Conservation (phyloP, 768 basidiomycete species). For the Tricholoma flavovirens region DNA sequence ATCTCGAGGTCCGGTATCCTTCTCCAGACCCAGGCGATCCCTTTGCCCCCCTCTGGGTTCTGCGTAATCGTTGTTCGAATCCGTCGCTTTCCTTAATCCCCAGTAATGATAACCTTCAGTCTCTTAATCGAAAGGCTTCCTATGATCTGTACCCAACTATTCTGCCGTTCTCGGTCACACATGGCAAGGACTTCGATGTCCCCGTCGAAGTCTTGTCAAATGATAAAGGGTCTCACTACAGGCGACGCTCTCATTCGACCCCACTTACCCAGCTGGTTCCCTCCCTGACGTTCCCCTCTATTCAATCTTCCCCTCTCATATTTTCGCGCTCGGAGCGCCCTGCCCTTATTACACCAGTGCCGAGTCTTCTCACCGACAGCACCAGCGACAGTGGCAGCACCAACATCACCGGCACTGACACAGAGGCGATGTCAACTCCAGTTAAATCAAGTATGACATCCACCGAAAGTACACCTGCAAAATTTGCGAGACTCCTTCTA, state of each 20-base stretch:
- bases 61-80: constrained; percentile 54
- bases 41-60: constrained; percentile 61
- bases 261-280: constrained; percentile 3
- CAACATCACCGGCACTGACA: constrained; percentile 6
- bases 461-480: constrained; percentile 2
- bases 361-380: constrained; percentile 3
- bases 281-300: not conserved
- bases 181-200: constrained; percentile 1
- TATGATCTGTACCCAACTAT: constrained; percentile 10
- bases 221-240: constrained; percentile 11
- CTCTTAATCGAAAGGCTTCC: constrained; percentile 6
- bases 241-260: constrained; percentile 18
- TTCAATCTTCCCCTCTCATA: not conserved
- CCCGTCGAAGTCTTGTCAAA: not conserved
- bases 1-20: constrained; percentile 47
- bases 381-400: constrained; percentile 11
- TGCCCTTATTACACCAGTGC: constrained; percentile 10
- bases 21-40: constrained; percentile 64
- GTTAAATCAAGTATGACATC: not conserved
- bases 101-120: constrained; percentile 11
- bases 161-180: not conserved
- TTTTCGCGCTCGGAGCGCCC: not conserved
- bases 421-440: not conserved
- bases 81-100: constrained; percentile 24
- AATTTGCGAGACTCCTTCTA: constrained; percentile 1